Conservation (phyloP, 192 early-diverging fungal species). For the Coemansia aciculifera region DNA sequence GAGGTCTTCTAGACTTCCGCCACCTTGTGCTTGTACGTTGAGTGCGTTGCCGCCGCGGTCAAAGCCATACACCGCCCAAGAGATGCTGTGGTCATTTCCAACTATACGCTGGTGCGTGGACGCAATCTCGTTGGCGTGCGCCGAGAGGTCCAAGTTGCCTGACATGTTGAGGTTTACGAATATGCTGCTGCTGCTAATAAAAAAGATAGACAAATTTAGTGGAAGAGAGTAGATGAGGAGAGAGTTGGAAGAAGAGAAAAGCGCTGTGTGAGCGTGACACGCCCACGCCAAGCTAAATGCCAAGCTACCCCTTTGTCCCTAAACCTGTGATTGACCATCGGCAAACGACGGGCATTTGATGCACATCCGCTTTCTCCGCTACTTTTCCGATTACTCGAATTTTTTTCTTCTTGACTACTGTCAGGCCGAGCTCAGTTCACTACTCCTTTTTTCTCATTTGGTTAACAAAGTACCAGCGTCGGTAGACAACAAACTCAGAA, state of each 20-base stretch:
- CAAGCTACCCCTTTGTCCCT: neutral
- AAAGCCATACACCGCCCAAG: conserved; percentile 77
- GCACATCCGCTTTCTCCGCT: neutral
- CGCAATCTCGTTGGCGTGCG: conserved; percentile 63
- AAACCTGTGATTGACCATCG: neutral
- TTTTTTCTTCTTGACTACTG: neutral
- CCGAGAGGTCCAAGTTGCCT: conserved; percentile 66
- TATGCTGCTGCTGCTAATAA: neutral
- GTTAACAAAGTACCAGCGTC: neutral
- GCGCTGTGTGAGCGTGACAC: neutral
- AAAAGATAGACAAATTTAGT: neutral
- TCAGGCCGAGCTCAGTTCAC: neutral
- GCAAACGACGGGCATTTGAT: neutral
- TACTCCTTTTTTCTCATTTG: neutral
- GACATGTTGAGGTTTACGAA: conserved; percentile 35
- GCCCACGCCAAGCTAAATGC: neutral
- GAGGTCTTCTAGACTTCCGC: conserved; percentile 81
- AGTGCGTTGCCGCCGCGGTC: conserved; percentile 65
- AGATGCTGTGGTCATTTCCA: conserved; percentile 55
- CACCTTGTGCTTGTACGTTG: conserved; percentile 59
- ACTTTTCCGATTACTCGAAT: neutral
- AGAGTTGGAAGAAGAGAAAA: conserved; percentile 2
- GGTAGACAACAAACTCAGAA: neutral
- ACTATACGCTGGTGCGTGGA: conserved; percentile 69
- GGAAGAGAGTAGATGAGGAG: neutral